Conservation (phyloP, 805 yeast species). For the Candida tammaniensis region DNA sequence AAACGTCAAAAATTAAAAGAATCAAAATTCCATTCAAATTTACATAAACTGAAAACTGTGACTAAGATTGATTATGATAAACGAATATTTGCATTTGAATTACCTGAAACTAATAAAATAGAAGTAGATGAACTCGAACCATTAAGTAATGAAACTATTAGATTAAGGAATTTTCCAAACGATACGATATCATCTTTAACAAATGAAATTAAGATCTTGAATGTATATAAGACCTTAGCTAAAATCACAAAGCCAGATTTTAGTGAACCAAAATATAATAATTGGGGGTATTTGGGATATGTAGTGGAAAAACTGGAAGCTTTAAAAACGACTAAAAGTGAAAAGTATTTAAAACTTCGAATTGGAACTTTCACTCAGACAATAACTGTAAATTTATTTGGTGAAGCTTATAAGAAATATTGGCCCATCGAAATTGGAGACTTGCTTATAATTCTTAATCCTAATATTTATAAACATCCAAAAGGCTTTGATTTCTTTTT, state of each 20-base stretch:
- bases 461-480: conserved; percentile 41
- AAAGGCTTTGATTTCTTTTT: conserved; percentile 46
- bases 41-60: conserved; percentile 10
- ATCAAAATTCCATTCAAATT: conserved; percentile 2
- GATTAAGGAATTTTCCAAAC: conserved; percentile 46
- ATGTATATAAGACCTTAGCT: conserved; percentile 59
- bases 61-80: conserved; percentile 19
- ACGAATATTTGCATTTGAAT: conserved; percentile 24
- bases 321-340: conserved; percentile 37
- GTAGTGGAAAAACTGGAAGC: conserved; percentile 57
- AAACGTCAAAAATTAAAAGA: conserved; percentile 18
- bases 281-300: conserved; percentile 80
- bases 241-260: conserved; percentile 69
- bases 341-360: conserved; percentile 58
- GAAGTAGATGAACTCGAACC: conserved; percentile 21
- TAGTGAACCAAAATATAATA: conserved; percentile 64
- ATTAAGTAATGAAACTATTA: conserved; percentile 16
- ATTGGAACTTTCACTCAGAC: conserved; percentile 67
- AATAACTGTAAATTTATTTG: conserved; percentile 62
- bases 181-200: conserved; percentile 36
- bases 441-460: conserved; percentile 71
- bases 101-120: neutral
- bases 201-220: conserved; percentile 49
- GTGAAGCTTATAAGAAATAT: conserved; percentile 62
- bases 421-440: conserved; percentile 78